Evolutionary conservation across 306 rosid species (phyloP).

Genomic region (Hippophae rhamnoides): DNA sequence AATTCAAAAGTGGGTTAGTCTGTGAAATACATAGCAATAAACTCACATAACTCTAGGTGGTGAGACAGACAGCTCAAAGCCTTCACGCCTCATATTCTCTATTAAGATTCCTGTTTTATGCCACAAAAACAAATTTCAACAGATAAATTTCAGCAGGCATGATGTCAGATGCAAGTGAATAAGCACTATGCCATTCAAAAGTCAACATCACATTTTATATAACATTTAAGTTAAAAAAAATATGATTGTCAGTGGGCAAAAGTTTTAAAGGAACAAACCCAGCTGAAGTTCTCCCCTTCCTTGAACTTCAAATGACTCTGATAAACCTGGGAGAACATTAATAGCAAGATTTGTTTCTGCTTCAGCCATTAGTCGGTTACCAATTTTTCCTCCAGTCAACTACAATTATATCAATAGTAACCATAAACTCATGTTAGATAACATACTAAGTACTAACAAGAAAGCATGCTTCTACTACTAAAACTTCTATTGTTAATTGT

Average conservation of each 20-base stretch:
- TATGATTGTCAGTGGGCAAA: constrained; percentile 5
- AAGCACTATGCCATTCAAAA: background rate
- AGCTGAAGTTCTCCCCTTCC: constrained; percentile 99
- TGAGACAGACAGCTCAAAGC: constrained; percentile 87
- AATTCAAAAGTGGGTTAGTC: constrained; percentile 3
- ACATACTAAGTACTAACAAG: background rate
- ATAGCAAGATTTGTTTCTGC: constrained; percentile 98
- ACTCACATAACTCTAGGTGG: constrained; percentile 99
- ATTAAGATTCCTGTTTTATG: constrained; percentile 74
- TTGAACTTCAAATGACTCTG: constrained; percentile 93
- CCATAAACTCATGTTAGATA: constrained; percentile 18
- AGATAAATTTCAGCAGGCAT: constrained; percentile 3
- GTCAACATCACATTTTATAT: background rate
- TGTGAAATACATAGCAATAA: constrained; percentile 12
- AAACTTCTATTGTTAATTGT: background rate
- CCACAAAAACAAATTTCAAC: constrained; percentile 17
- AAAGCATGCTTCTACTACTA: background rate
- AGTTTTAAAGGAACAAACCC: constrained; percentile 42
- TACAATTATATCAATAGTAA: constrained; percentile 29
- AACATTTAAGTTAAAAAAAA: constrained; percentile 3
- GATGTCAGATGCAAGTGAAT: constrained; percentile 2
- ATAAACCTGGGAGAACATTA: constrained; percentile 88
- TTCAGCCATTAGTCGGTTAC: constrained; percentile 83
- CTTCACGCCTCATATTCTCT: constrained; percentile 99
- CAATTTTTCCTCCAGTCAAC: constrained; percentile 92